Evolutionary conservation across 768 basidiomycete species (phyloP), one percentile per base, ranked within the genome.

Genomic region (Rhodocollybia butyracea): DNA sequence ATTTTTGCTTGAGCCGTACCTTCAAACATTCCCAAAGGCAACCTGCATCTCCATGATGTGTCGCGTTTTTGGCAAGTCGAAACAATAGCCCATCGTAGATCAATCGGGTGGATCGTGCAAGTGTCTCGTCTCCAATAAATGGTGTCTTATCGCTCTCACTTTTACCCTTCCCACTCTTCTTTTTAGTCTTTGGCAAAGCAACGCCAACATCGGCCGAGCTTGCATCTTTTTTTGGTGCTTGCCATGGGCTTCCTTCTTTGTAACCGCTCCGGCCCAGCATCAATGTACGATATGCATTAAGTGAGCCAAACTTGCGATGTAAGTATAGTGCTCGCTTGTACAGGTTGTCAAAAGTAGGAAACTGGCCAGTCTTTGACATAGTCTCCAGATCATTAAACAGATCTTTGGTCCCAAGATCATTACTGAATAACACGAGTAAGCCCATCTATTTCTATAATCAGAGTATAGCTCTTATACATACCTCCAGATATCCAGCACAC

Each of bases 401-500:
- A 29, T 54, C 52, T 3, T 40, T n/a, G 13, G 40, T 19, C 4
- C 22, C 24, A 39, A 54, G 30, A 19, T 15, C 24, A 5, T 15
- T 39, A 10, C 52, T 54, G 27, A 22, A 40, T 2, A n/a, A 22
- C 3, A 43, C 26, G 10, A 46, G n/a, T n/a, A n/a, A n/a, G n/a
- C n/a, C n/a, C 42, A 26, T 26, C 15, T 10, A 24, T 5, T 24
- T 26, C n/a, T 30, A 7, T 43, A 22, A 8, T 6, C 24, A 11
- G 36, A 26, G 42, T 27, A 38, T 8, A 5, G 10, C 8, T 22
- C 6, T 15, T 15, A 27, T n/a, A 24, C 26, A 6, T 55, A 66
- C 65, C 62, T 52, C 62, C 65, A 66, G 29, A 60, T 58, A 31
- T 59, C 53, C 0, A 64, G 47, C 3, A 66, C 59, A 10, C 63